Conservation (phyloP, 805 yeast species). For the Pichia thaimueangensis region DNA sequence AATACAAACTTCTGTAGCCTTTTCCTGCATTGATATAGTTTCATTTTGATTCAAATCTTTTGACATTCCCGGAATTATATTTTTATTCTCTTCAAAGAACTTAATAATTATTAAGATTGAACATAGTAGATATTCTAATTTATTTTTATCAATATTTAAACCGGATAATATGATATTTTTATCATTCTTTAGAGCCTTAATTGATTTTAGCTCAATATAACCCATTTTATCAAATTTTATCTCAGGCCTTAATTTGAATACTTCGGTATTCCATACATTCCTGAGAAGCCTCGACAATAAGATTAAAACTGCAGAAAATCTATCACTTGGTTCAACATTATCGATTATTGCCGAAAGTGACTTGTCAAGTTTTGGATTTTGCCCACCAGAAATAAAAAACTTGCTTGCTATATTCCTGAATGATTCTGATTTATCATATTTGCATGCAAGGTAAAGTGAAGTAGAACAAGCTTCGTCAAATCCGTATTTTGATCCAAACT, state of each 20-base stretch:
- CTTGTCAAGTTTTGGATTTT: conserved; percentile 38
- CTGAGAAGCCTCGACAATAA: conserved; percentile 73
- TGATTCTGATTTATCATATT: conserved; percentile 52
- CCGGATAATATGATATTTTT: conserved; percentile 36
- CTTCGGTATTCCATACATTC: conserved; percentile 69
- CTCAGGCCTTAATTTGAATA: conserved; percentile 41
- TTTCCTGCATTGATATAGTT: conserved; percentile 37
- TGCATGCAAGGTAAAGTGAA: conserved; percentile 77
- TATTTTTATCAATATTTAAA: conserved; percentile 39
- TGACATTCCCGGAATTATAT: conserved; percentile 51
- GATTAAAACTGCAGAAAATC: conserved; percentile 83
- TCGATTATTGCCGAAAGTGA: conserved; percentile 42
- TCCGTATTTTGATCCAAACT: conserved; percentile 75
- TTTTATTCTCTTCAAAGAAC: conserved; percentile 61
- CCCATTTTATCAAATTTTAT: conserved; percentile 33
- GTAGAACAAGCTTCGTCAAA: conserved; percentile 86
- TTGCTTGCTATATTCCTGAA: conserved; percentile 42
- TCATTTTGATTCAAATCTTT: conserved; percentile 47
- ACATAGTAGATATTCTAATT: conserved; percentile 64
- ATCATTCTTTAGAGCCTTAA: conserved; percentile 35
- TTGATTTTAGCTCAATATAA: conserved; percentile 30
- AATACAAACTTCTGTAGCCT: conserved; percentile 52
- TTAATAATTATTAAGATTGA: conserved; percentile 64
- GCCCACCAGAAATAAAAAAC: conserved; percentile 48
- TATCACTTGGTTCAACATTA: conserved; percentile 82